These are phyloP conservation scores for Candida loeiensis DNA, from an alignment of 805 yeast species.

Conservation along the genomic window DNA sequence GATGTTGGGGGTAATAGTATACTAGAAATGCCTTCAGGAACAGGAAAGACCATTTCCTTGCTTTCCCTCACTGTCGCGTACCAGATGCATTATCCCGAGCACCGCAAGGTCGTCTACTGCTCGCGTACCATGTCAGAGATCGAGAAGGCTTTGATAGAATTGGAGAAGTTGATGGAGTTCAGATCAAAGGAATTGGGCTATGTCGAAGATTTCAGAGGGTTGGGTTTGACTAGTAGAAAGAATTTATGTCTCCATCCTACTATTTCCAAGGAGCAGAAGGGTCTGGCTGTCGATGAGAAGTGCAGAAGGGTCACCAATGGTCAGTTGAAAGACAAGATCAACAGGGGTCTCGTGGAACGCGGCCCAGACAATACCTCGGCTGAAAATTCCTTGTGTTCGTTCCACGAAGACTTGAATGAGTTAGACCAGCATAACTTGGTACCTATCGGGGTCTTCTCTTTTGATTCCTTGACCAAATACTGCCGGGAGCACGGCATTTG, in stretches of 20 bases:
- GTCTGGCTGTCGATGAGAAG: conserved; percentile 90
- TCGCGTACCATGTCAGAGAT: conserved; percentile 99
- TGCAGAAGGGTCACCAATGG: conserved; percentile 96
- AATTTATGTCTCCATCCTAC: conserved; percentile 89
- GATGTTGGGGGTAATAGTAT: conserved; percentile 98
- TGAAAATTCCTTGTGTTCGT: conserved; percentile 61
- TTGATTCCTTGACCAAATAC: conserved; percentile 74
- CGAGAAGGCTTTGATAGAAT: conserved; percentile 92
- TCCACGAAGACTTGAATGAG: conserved; percentile 85
- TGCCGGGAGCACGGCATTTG: conserved; percentile 81
- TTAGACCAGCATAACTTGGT: conserved; percentile 83
- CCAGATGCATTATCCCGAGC: conserved; percentile 93
- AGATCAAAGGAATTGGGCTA: conserved; percentile 80
- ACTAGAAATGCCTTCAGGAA: conserved; percentile 98
- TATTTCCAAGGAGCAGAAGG: conserved; percentile 84
- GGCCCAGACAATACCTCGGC: conserved; percentile 24
- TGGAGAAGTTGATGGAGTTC: conserved; percentile 82
- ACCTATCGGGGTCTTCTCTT: conserved; percentile 93
- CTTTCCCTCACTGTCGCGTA: conserved; percentile 90
- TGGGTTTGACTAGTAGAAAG: conserved; percentile 92
- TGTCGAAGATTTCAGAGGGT: conserved; percentile 86
- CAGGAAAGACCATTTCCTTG: conserved; percentile 94
- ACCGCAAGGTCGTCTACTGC: conserved; percentile 89
- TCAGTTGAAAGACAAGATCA: conserved; percentile 64
- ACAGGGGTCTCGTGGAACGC: conserved; percentile 45